Evolutionary conservation across 1,139 yeast species (phyloP), one percentile per base, ranked within the genome.

Genomic region (Candida buenavistaensis): DNA sequence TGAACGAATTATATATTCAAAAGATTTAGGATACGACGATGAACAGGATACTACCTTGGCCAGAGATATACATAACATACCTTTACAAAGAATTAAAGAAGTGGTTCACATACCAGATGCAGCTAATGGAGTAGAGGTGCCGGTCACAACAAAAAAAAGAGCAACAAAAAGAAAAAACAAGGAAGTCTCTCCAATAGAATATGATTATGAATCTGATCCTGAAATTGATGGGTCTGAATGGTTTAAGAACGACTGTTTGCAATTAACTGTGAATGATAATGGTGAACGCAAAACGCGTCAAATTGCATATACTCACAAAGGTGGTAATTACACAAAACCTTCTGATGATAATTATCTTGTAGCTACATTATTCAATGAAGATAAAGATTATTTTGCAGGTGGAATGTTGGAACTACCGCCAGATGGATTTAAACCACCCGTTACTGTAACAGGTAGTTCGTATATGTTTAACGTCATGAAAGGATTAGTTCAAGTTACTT

Each of bases 381-480:
- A 83, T 47, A 70, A 74, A 32, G 83, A 80, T 27, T 75, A 73
- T 43, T 75, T 83, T 35, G 95, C 95, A 0, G 79, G 87, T 21
- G 97, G 96, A 1, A 66, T 87, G 45, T 65, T 89, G 39, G 78
- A 77, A 36, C 62, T 89, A 17, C 88, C 92, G 0, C 57, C 69
- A 3, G 80, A 78, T 10, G 86, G 87, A 1, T 65, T 65, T 32
- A 88, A 88, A 53, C 76, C 80, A 29, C 59, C 73, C 42, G 75
- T 79, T 47, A 74, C 80, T 15, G 78, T 94, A 10, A 80, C 76
- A 24, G 80, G 80, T 36, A 80, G 86, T 5, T 74, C 81, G 42
- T 82, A 83, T 48, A 78, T 83, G 22, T 89, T 88, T 54, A 84
- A 80, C 54, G 88, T 89, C 23, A 72, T 83, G 8, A 64, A 70